Base-by-base conservation (phyloP, 257 asterid genomes). In the Craterostigma plantagineum region DNA sequence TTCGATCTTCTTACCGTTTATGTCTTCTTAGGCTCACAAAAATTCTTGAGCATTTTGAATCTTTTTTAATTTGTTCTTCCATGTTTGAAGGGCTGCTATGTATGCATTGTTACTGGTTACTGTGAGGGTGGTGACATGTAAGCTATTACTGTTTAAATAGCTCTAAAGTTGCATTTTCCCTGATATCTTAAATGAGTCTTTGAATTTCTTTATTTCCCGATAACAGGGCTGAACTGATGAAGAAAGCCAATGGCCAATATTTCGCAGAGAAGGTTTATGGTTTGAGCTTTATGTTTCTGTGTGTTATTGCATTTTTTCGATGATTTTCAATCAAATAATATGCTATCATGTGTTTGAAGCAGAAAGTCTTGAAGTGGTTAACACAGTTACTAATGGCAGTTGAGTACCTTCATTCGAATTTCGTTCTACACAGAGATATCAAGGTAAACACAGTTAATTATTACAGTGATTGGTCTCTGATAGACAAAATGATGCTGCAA, bases 81-180 rank as follows among this genome's bases (percentile, higher is more conserved):
- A 62, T 56, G 49, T 15, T 49, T 40, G 59, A 56, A 83, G 99
- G 99, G 99, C 43, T 90, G 99, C 63, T 90, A 83, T 65, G 99
- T 90, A 46, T 90, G 99, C 73, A 90, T 90, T 49, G 81, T 90
- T 42, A 90, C 99, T 15, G 92, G 99, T 48, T 83, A 83, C 68
- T 90, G 99, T 47, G 99, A 90, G 65, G 95, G 95, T 17, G 99
- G 99, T 38, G 99, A 90, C 73, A 79, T 90, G 99, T 90, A 70
- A 79, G 95, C 67, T n/a, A n/a, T n/a, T n/a, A n/a, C n/a, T n/a
- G n/a, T n/a, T n/a, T n/a, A n/a, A n/a, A n/a, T n/a, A n/a, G n/a
- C n/a, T n/a, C n/a, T n/a, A n/a, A n/a, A n/a, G n/a, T n/a, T n/a
- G n/a, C 53, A 35, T 52, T 42, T 48, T 54, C 56, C 45, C n/a